Evolutionary conservation across 2,329 filamentous ascomycete species (phyloP).

Genomic region (Thermomyces lanuginosus): DNA sequence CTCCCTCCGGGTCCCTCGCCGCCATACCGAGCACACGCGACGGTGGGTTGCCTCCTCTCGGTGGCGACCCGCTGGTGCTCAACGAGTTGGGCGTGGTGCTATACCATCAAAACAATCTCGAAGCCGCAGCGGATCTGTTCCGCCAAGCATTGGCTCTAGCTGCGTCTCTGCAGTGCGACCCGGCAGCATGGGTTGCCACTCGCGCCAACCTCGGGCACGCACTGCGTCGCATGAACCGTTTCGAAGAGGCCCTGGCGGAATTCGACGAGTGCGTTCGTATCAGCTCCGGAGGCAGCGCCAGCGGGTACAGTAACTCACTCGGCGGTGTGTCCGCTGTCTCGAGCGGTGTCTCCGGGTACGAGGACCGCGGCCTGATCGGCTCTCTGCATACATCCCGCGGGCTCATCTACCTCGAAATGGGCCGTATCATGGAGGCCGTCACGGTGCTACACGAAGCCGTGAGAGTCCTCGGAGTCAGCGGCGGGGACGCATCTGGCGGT

Average conservation of each 20-base stretch:
- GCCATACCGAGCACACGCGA: constrained; percentile 12
- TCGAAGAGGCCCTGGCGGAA: constrained; percentile 55
- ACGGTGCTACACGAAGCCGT: constrained; percentile 60
- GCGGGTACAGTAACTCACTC: constrained; percentile 54
- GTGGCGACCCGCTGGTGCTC: constrained; percentile 63
- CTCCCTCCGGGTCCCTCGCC: constrained; percentile 15
- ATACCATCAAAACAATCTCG: constrained; percentile 71
- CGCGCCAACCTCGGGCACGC: constrained; percentile 83
- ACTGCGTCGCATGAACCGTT: constrained; percentile 53
- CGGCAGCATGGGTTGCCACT: constrained; percentile 65
- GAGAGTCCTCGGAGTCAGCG: constrained; percentile 29
- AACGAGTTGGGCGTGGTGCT: constrained; percentile 96
- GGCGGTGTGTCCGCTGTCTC: constrained; percentile 20
- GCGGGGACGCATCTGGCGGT: constrained; percentile 31
- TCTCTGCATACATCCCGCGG: constrained; percentile 43
- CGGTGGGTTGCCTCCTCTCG: constrained; percentile 12
- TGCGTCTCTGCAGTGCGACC: constrained; percentile 64
- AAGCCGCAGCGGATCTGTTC: constrained; percentile 64
- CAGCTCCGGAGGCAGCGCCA: constrained; percentile 57
- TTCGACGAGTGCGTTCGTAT: constrained; percentile 79
- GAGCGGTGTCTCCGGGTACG: constrained; percentile 29
- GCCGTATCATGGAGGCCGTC: constrained; percentile 59
- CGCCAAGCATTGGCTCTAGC: constrained; percentile 60
- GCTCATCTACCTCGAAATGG: constrained; percentile 64
- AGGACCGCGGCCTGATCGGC: constrained; percentile 30